Evolutionary conservation across 1,284 basidiomycete species (phyloP).

Genomic region (Lignosus rhinocerotis): DNA sequence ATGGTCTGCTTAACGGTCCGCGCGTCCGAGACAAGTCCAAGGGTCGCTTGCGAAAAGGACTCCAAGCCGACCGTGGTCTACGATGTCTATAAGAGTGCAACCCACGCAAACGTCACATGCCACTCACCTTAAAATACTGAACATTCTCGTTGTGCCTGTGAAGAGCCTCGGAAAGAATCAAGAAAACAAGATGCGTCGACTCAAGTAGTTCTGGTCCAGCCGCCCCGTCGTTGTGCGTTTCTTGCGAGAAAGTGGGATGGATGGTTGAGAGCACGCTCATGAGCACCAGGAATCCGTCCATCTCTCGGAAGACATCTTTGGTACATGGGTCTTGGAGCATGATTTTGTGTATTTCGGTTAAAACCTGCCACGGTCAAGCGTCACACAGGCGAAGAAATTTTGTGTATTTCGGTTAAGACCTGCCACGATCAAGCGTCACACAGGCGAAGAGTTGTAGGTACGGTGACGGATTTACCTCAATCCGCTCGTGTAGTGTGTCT

Average conservation of each 20-base stretch:
- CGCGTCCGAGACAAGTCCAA: constrained; percentile 48
- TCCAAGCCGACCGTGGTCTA: constrained; percentile 69
- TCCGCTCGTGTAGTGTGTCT: constrained; percentile 43
- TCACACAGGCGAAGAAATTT: background rate
- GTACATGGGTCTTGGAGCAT: constrained; percentile 60
- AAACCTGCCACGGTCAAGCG: constrained; percentile 42
- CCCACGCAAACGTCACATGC: background rate
- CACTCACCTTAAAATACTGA: constrained; percentile 63
- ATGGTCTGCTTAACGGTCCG: constrained; percentile 52
- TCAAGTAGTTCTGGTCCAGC: constrained; percentile 48
- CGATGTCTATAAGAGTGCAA: background rate
- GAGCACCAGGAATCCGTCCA: constrained; percentile 75
- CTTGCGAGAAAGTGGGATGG: constrained; percentile 37
- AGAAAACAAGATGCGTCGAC: constrained; percentile 57
- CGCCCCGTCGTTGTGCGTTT: constrained; percentile 42
- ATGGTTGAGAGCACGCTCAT: constrained; percentile 69
- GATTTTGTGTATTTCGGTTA: constrained; percentile 61
- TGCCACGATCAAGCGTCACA: constrained; percentile 29
- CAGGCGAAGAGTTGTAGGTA: background rate
- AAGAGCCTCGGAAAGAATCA: constrained; percentile 65
- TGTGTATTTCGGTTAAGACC: constrained; percentile 64
- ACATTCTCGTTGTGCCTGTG: constrained; percentile 55
- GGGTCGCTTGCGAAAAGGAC: constrained; percentile 57
- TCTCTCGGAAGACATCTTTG: constrained; percentile 74
- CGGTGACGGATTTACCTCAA: constrained; percentile 46